A percentile compares a stretch with the other conserved stretches of the same genome.
Evolutionary conservation across 305 asterid species (phyloP).

Genomic region (Fraxinus xanthoxyloides): DNA sequence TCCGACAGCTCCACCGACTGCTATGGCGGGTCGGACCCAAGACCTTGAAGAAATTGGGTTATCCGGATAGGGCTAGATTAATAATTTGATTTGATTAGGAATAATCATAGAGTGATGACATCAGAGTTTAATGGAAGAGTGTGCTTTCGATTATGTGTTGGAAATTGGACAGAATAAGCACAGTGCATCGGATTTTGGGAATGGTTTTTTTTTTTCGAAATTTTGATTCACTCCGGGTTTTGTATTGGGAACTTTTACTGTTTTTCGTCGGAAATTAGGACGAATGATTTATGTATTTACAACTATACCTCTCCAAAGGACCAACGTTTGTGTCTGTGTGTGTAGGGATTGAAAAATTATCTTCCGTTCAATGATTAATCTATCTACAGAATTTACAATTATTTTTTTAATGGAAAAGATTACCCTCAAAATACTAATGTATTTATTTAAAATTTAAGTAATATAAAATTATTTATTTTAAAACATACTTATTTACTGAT

Average conservation of each 20-base stretch:
- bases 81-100: background rate
- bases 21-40: constrained; percentile 13
- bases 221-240: background rate
- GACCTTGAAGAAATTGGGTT: constrained; percentile 18
- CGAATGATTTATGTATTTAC: background rate
- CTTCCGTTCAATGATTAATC: background rate
- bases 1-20: background rate
- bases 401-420: background rate
- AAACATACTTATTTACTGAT: background rate
- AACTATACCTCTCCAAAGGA: background rate
- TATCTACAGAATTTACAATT: background rate
- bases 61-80: constrained; percentile 1
- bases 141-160: background rate
- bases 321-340: background rate
- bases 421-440: background rate
- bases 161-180: constrained; percentile 29
- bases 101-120: background rate
- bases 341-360: background rate
- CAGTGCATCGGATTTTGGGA: constrained; percentile 26
- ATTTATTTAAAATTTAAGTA: background rate
- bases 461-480: background rate
- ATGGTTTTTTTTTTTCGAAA: background rate
- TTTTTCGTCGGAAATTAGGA: background rate
- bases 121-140: background rate
- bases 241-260: background rate